Conservation (phyloP, 2,329 filamentous ascomycete species). For the Coniochaeta pulveracea region DNA sequence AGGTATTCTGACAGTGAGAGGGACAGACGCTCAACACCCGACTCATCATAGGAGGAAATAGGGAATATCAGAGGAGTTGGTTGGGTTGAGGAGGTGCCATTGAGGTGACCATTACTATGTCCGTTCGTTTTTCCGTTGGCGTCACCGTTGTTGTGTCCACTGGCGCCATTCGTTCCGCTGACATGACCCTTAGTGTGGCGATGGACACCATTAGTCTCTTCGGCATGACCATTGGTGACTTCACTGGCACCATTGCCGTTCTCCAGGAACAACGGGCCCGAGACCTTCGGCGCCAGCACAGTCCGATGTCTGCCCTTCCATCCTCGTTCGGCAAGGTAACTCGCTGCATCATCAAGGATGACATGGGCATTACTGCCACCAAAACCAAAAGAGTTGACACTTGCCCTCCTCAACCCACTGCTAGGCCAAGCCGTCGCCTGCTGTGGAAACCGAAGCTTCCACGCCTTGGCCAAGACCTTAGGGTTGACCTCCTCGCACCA, state of each 20-base stretch:
- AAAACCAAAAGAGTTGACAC: neutral
- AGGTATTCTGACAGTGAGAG: no score
- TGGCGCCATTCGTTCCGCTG: conserved; percentile 5
- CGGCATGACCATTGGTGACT: no score
- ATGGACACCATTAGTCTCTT: no score
- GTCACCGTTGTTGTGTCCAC: no score
- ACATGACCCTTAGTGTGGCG: neutral
- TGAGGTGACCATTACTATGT: no score
- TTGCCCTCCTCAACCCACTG: neutral
- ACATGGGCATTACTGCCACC: neutral
- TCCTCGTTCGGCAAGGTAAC: neutral
- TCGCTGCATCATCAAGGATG: neutral
- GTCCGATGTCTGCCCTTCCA: conserved; percentile 5
- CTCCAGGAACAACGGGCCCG: no score
- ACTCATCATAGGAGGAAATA: no score
- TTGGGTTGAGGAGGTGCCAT: no score
- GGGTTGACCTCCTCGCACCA: conserved; percentile 10
- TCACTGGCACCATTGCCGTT: no score
- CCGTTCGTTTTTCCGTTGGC: no score
- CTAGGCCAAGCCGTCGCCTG: neutral
- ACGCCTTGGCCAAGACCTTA: conserved; percentile 2
- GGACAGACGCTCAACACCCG: no score
- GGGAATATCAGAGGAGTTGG: no score
- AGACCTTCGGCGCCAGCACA: neutral
- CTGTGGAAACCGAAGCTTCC: neutral